phyloP scores from a whole-genome alignment of 495 filamentous ascomycete genomes.

The Trichoderma reesei region DNA sequence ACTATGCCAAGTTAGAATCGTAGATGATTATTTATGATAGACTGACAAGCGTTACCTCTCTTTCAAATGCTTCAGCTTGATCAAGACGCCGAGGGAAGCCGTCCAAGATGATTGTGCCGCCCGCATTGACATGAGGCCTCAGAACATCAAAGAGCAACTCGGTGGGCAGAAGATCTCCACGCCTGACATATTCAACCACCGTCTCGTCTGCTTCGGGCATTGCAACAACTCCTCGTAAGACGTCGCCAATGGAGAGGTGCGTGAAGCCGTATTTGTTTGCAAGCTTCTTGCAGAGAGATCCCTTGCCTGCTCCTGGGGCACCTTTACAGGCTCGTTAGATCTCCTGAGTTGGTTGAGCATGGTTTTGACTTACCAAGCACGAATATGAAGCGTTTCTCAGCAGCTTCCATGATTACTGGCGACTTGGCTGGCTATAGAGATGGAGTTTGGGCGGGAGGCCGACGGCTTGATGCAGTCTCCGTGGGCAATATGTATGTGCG shows the following conservation, averaged over 20 bases:
- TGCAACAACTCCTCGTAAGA: constrained; percentile 18
- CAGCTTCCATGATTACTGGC: not conserved
- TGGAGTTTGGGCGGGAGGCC: not conserved
- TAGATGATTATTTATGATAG: not conserved
- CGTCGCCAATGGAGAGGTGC: constrained; percentile 34
- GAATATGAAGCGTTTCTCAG: not conserved
- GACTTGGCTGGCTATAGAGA: not conserved
- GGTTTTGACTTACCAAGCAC: not conserved
- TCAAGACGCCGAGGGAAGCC: not conserved
- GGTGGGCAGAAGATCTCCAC: not conserved
- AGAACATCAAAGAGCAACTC: not conserved
- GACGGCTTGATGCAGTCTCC: not conserved
- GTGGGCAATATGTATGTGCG: too few relatives aligned
- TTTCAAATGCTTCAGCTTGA: not conserved
- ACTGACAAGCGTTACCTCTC: not conserved
- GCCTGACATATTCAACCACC: not conserved
- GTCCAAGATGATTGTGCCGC: not conserved
- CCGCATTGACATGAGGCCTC: not conserved
- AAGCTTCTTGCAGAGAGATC: not conserved
- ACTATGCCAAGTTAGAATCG: not conserved
- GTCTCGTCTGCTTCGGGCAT: not conserved
- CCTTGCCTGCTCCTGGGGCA: not conserved
- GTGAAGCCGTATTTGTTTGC: constrained; percentile 22
- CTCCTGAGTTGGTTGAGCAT: not conserved
- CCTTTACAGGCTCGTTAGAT: not conserved